A percentile compares a stretch with the other conserved stretches of the same genome.
Evolutionary conservation across 805 yeast genomes (phyloP).

Genomic region (Danielia oregonensis): DNA sequence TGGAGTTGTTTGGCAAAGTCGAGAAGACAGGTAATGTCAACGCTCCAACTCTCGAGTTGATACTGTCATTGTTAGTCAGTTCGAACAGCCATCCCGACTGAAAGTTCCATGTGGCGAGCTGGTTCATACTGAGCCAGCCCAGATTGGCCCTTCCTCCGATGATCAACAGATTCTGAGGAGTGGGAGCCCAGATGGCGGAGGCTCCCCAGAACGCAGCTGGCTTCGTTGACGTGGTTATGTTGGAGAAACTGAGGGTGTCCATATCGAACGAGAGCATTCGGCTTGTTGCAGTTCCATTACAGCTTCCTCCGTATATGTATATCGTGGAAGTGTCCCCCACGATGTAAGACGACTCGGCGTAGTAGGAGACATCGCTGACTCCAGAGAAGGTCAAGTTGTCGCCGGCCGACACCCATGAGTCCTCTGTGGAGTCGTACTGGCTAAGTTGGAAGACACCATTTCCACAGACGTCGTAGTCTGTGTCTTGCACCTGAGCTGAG

Average conservation of each 20-base stretch:
- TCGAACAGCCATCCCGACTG: slow-evolving; percentile 63
- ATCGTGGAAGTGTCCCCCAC: slow-evolving; percentile 36
- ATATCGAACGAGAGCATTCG: slow-evolving; percentile 46
- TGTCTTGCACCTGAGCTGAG: slow-evolving; percentile 5
- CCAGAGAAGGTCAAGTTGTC: slow-evolving; percentile 19
- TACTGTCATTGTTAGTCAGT: slow-evolving; percentile 20
- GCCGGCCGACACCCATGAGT: slow-evolving; percentile 19
- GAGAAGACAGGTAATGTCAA: slow-evolving; percentile 53
- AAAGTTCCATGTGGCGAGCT: slow-evolving; percentile 70
- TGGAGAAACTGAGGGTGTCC: slow-evolving; percentile 24
- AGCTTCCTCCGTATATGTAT: slow-evolving; percentile 54
- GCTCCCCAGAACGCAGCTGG: slow-evolving; percentile 59
- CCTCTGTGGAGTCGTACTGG: slow-evolving; percentile 14
- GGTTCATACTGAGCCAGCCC: slow-evolving; percentile 74
- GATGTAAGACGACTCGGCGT: slow-evolving; percentile 39
- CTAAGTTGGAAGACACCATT: slow-evolving; percentile 22
- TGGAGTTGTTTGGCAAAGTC: slow-evolving; percentile 18
- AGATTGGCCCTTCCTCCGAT: slow-evolving; percentile 61
- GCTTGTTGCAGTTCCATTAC: slow-evolving; percentile 24
- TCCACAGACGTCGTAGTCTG: slow-evolving; percentile 22
- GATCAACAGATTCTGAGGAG: slow-evolving; percentile 46
- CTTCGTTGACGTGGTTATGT: slow-evolving; percentile 45
- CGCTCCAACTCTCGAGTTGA: slow-evolving; percentile 54
- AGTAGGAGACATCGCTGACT: slow-evolving; percentile 27
- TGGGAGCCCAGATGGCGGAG: slow-evolving; percentile 39